Base-by-base conservation (phyloP, 306 rosid genomes). In the Cucurbita argyrosperma region DNA sequence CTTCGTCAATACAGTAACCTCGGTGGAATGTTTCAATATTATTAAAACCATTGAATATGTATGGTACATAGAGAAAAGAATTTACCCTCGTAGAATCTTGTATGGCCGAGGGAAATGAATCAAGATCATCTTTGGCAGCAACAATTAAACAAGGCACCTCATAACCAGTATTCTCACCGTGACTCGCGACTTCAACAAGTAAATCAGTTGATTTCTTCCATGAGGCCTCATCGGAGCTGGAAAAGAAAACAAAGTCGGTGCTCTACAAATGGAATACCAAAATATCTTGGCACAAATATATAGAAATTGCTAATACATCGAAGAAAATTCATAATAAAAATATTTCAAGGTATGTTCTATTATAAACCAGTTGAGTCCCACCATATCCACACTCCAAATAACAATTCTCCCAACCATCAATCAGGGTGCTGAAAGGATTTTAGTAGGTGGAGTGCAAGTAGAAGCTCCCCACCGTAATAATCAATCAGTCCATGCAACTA, bases 91-190 rank as follows among this genome's bases (percentile, higher is more conserved):
- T 87, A 38, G 99, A 87, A 83, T 87, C 90, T 79, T 95, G 96
- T 65, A 91, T 87, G 79, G 99, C 99, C 90, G 76, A 78, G 46
- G 91, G 87, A 81, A 95, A 95, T 80, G 99, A 84, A 81, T 86
- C 93, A 81, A 82, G 83, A 60, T 95, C 99, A 75, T 91, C 97
- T 84, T 91, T 95, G 76, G 97, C 91, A 59, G 99, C 97, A 82
- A 91, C 93, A 84, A 95, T 91, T 80, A 95, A 91, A 84, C 99
- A 95, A 45, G 99, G 99, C 83, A 91, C 97, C 88, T 89, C 93
- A 81, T 76, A 91, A 75, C 99, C 99, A 75, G 97, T 89, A 79
- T 90, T 85, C 85, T 95, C 97, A 54, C 97, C 96, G 80, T 95
- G 97, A 81, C 97, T 80, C 79, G 99, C 96, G 11, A 95, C 91